Conservation (phyloP, 2,329 filamentous ascomycete genomes). For the Dactylonectria estremocensis region DNA sequence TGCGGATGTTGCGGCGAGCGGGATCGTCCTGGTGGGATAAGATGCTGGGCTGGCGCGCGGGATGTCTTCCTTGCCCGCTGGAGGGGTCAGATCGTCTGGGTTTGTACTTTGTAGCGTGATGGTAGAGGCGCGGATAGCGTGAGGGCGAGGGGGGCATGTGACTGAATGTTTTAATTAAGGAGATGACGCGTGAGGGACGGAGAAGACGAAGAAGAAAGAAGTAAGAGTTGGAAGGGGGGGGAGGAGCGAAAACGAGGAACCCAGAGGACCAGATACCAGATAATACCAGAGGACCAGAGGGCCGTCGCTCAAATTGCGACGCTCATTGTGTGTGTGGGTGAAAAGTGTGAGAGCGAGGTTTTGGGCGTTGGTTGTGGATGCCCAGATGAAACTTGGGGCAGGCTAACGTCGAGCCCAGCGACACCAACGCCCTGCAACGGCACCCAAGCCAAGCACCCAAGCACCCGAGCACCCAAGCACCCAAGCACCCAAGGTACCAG, state of each 20-base stretch:
- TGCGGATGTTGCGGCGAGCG: conserved; percentile 38
- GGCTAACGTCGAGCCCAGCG: conserved; percentile 20
- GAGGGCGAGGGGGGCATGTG: conserved; percentile 45
- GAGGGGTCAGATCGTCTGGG: conserved; percentile 6
- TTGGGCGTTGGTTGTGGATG: conserved; percentile 36
- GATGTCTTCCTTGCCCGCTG: background rate
- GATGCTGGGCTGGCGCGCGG: no score
- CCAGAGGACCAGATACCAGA: conserved; percentile 4
- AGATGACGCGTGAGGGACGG: conserved; percentile 33
- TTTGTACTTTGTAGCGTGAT: conserved; percentile 39
- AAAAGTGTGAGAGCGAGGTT: conserved; percentile 31
- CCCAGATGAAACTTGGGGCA: conserved; percentile 31
- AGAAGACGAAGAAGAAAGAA: conserved; percentile 9
- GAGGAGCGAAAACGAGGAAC: conserved; percentile 1
- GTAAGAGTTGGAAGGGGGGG: conserved; percentile 2
- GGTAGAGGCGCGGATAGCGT: conserved; percentile 48
- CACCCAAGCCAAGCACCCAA: conserved; percentile 38
- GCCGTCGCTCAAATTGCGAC: conserved; percentile 34
- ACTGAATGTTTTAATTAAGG: conserved; percentile 44
- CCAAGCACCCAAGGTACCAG: background rate
- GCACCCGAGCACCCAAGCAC: conserved; percentile 26
- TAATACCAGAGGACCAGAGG: conserved; percentile 1
- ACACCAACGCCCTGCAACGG: conserved; percentile 23
- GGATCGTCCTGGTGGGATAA: conserved; percentile 16
- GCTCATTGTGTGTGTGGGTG: conserved; percentile 27